phyloP scores from a whole-genome alignment of 2,329 filamentous ascomycete genomes.

The Apiospora koreana region DNA sequence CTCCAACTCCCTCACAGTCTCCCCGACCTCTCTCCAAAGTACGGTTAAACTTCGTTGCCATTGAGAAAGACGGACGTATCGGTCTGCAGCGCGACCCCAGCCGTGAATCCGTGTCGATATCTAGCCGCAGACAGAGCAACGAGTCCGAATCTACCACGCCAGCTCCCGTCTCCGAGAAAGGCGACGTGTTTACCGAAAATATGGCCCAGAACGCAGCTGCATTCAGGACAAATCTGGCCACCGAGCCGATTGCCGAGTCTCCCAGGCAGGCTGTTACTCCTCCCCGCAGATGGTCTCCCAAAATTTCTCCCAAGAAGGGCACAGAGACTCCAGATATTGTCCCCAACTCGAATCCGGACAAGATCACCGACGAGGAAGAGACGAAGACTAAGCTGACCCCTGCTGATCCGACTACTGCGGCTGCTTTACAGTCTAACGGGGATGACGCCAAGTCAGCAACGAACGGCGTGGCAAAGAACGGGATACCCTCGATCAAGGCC shows the following conservation, averaged over 20 bases:
- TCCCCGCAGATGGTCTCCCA: conserved; percentile 23
- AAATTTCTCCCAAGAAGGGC: conserved; percentile 9
- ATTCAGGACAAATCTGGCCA: conserved; percentile 36
- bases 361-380: conserved; percentile 41
- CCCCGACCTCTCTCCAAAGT: conserved; percentile 73
- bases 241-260: conserved; percentile 45
- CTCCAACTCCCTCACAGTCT: conserved; percentile 44
- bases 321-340: conserved; percentile 27
- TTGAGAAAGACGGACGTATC: conserved; percentile 65
- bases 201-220: conserved; percentile 29
- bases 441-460: conserved; percentile 19
- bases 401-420: conserved; percentile 30
- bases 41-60: conserved; percentile 72
- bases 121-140: conserved; percentile 38
- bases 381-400: conserved; percentile 32
- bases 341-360: conserved; percentile 42
- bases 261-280: conserved; percentile 30
- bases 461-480: not conserved
- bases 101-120: conserved; percentile 41
- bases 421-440: conserved; percentile 16
- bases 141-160: conserved; percentile 41
- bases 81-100: conserved; percentile 51
- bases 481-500: conserved; percentile 13
- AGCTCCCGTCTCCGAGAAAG: conserved; percentile 40
- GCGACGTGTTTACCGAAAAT: conserved; percentile 34